Evolutionary conservation across 2,329 filamentous ascomycete species (phyloP).

Genomic region (Sclerotinia spermophila): DNA sequence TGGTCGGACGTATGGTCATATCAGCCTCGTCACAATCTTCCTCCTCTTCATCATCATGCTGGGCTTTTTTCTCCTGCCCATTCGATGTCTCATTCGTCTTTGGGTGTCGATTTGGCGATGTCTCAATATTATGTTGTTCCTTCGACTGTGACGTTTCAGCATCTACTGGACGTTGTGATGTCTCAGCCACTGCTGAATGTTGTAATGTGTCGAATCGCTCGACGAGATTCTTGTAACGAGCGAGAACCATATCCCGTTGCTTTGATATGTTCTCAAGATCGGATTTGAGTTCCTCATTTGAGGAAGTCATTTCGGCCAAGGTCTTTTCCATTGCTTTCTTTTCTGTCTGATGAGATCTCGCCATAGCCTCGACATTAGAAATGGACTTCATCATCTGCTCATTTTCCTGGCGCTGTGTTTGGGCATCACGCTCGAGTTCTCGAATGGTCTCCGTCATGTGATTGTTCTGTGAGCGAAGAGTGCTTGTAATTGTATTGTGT

Average conservation of each 20-base stretch:
- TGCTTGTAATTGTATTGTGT: not conserved
- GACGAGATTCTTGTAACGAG: slow-evolving; percentile 8
- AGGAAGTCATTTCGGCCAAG: not conserved
- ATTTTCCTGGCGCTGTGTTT: not conserved
- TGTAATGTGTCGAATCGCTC: slow-evolving; percentile 8
- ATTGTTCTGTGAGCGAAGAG: not conserved
- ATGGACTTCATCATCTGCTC: not conserved
- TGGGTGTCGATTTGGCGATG: not conserved
- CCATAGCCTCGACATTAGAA: not conserved
- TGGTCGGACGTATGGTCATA: slow-evolving; percentile 7
- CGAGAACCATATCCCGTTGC: slow-evolving; percentile 8
- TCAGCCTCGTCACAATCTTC: not conserved
- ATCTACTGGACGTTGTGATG: not conserved
- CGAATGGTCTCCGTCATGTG: not conserved
- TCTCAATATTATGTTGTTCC: not conserved
- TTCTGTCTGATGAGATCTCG: not conserved
- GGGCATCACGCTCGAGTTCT: not conserved
- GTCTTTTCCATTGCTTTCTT: slow-evolving; percentile 1
- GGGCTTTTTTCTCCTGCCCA: not conserved
- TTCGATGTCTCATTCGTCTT: not conserved
- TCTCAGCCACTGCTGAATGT: not conserved
- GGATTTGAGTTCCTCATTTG: not conserved
- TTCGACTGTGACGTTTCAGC: not conserved
- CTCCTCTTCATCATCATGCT: not conserved
- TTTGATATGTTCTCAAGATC: slow-evolving; percentile 4